Conservation (phyloP, 2,329 filamentous ascomycete species). For the Apiospora phragmitis region DNA sequence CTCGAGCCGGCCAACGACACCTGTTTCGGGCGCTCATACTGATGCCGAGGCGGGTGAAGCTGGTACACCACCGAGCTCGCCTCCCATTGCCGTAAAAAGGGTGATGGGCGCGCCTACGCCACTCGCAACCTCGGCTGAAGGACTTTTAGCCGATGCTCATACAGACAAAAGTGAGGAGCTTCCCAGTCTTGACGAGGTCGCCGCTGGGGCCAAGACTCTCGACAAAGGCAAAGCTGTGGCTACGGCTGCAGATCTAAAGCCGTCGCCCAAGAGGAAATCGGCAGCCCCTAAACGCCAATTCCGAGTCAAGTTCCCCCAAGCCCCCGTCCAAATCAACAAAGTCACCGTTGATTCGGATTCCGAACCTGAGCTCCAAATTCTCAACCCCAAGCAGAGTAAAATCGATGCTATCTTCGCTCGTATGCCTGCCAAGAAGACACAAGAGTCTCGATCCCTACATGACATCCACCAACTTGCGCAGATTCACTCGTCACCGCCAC, state of each 20-base stretch:
- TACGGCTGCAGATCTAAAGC: constrained; percentile 25
- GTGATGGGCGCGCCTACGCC: constrained; percentile 12
- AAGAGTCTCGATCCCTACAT: constrained; percentile 64
- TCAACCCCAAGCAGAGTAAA: constrained; percentile 48
- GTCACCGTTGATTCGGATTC: constrained; percentile 41
- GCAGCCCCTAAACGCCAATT: constrained; percentile 46
- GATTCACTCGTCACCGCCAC: constrained; percentile 60
- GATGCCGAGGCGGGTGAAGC: constrained; percentile 52
- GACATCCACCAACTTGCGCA: constrained; percentile 75
- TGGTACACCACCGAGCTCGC: constrained; percentile 74
- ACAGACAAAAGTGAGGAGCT: constrained; percentile 29
- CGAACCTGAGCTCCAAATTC: constrained; percentile 68
- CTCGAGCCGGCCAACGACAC: constrained; percentile 57
- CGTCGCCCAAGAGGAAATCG: constrained; percentile 28
- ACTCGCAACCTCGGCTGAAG: neutral
- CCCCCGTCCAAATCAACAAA: constrained; percentile 36
- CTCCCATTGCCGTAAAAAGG: constrained; percentile 41
- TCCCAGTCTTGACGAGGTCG: constrained; percentile 38
- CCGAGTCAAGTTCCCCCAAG: constrained; percentile 48
- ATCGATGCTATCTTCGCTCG: constrained; percentile 69
- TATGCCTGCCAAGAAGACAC: constrained; percentile 61
- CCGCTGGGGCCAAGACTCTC: constrained; percentile 34
- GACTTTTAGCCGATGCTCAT: neutral
- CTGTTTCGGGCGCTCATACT: constrained; percentile 44
- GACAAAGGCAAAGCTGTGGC: constrained; percentile 66